phyloP scores from a whole-genome alignment of 2,329 filamentous ascomycete species.

The Kalaharituber pfeilii region DNA sequence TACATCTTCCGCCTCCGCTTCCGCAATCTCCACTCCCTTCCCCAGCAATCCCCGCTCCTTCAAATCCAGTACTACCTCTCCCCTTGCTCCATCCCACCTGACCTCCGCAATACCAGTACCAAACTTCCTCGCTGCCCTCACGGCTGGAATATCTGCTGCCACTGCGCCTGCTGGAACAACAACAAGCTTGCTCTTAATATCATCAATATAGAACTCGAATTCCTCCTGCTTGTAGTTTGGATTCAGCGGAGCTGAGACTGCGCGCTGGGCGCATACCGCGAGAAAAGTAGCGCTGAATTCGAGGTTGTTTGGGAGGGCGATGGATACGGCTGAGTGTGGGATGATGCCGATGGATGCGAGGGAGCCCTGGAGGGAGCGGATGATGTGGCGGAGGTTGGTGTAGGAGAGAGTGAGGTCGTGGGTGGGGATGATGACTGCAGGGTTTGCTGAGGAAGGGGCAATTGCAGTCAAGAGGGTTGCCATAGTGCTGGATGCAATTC shows the following conservation, averaged over 20 bases:
- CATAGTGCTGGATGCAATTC: not conserved
- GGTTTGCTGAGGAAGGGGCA: not conserved
- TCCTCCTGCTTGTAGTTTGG: conserved; percentile 76
- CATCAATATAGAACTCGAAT: conserved; percentile 83
- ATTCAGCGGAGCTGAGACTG: conserved; percentile 71
- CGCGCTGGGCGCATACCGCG: conserved; percentile 69
- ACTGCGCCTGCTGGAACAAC: conserved; percentile 58
- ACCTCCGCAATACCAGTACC: conserved; percentile 72
- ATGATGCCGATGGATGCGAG: conserved; percentile 58
- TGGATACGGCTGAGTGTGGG: conserved; percentile 55
- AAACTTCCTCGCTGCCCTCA: conserved; percentile 61
- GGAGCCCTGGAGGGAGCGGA: conserved; percentile 56
- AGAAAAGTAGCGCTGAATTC: conserved; percentile 79
- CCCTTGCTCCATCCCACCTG: conserved; percentile 54
- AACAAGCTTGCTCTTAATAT: conserved; percentile 61
- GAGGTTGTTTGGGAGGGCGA: conserved; percentile 68
- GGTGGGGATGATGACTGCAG: conserved; percentile 7
- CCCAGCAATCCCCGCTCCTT: conserved; percentile 46
- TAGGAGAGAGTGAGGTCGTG: conserved; percentile 50
- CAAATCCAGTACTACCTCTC: conserved; percentile 60
- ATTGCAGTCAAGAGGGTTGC: not conserved
- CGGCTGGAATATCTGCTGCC: conserved; percentile 48
- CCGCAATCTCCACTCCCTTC: conserved; percentile 28
- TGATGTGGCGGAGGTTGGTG: conserved; percentile 46
- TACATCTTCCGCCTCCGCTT: conserved; percentile 56